Evolutionary conservation across 2,329 filamentous ascomycete genomes (phyloP).

Genomic region (Neophaeococcomyces mojaviensis): DNA sequence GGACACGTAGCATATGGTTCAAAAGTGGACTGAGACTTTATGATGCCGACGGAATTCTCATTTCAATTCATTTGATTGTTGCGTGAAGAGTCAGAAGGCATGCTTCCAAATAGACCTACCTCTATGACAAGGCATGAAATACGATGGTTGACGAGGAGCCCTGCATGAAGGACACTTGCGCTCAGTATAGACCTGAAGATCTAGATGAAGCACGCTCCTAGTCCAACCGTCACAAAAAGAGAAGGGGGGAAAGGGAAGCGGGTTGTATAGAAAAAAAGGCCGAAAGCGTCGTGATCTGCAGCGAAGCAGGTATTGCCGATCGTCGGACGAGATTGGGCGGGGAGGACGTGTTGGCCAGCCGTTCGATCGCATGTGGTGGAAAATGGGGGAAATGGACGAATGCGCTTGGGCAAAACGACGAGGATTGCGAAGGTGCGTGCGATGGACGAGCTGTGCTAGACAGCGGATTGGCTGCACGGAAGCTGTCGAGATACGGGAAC

Average conservation of each 20-base stretch:
- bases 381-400: background rate
- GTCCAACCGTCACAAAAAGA: background rate
- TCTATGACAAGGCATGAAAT: too few species aligned
- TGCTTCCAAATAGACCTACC: background rate
- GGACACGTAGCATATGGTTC: too few species aligned
- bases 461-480: background rate
- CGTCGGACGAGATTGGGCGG: background rate
- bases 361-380: background rate
- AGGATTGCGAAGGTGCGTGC: too few species aligned
- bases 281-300: too few species aligned
- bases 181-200: background rate
- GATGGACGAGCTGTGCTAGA: background rate
- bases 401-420: conserved; percentile 1
- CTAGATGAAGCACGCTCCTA: background rate
- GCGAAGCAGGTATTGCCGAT: background rate
- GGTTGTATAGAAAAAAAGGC: too few species aligned
- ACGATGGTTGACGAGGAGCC: background rate
- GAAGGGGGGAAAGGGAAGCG: too few species aligned
- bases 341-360: background rate
- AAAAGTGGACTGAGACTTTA: too few species aligned
- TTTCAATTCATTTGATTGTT: too few species aligned
- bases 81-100: too few species aligned
- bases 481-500: background rate
- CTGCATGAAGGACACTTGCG: background rate
- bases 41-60: too few species aligned